Conservation (phyloP, 1,139 yeast species). For the Barnettozyma hawaiiensis region DNA sequence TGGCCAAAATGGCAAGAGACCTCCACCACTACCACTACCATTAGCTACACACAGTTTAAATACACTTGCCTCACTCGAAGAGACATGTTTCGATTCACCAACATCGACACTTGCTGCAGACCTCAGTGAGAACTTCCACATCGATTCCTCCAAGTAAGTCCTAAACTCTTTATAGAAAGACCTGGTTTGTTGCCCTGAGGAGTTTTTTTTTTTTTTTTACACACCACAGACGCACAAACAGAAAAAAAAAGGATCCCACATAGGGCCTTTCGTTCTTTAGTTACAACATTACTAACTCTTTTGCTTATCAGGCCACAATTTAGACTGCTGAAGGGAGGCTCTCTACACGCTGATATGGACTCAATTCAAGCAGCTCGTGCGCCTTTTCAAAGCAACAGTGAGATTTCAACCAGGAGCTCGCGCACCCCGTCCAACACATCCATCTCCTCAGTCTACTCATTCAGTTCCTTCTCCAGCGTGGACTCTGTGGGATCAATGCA, state of each 20-base stretch:
- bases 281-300: neutral
- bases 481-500: slow-evolving; percentile 5
- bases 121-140: slow-evolving; percentile 42
- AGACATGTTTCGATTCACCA: slow-evolving; percentile 30
- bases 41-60: slow-evolving; percentile 18
- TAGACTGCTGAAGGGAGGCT: slow-evolving; percentile 2
- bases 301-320: neutral
- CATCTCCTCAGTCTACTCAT: slow-evolving; percentile 15
- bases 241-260: no score
- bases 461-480: slow-evolving; percentile 13
- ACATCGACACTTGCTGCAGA: slow-evolving; percentile 42
- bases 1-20: slow-evolving; percentile 12
- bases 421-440: slow-evolving; percentile 15
- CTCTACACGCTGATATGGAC: slow-evolving; percentile 6
- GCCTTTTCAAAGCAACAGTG: neutral
- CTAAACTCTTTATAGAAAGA: neutral
- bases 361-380: slow-evolving; percentile 5
- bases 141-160: slow-evolving; percentile 15
- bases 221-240: no score
- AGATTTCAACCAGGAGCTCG: slow-evolving; percentile 9
- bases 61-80: slow-evolving; percentile 30
- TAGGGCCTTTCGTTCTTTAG: no score
- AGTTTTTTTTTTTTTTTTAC: neutral
- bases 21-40: slow-evolving; percentile 13
- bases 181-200: slow-evolving; percentile 1